A percentile compares a stretch with the other conserved stretches of the same genome.
Conservation (phyloP, 495 filamentous ascomycete genomes). For the Rusavskia elegans region DNA sequence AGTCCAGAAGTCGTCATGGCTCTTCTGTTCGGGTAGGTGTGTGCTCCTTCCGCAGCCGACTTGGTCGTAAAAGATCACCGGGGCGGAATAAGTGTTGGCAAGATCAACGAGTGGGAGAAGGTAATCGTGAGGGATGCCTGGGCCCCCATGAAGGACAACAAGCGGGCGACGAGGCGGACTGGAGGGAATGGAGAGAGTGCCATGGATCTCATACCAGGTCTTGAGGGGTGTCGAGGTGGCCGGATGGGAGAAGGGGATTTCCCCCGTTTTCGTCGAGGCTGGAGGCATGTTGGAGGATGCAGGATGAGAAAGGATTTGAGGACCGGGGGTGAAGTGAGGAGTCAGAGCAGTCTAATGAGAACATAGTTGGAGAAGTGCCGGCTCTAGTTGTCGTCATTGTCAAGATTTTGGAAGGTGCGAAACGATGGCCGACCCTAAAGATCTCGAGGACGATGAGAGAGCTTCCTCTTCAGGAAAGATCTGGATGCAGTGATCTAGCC, state of each 20-base stretch:
- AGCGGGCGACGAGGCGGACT: constrained; percentile 13
- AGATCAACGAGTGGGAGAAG: constrained; percentile 24
- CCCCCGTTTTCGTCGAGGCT: background rate
- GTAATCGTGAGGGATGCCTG: constrained; percentile 28
- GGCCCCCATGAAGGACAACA: constrained; percentile 31
- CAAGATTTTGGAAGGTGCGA: no score
- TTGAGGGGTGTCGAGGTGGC: constrained; percentile 23
- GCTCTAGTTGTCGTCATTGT: no score
- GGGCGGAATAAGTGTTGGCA: constrained; percentile 16
- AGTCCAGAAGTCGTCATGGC: constrained; percentile 30
- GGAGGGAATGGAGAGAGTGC: constrained; percentile 13
- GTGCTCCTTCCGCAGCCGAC: constrained; percentile 32
- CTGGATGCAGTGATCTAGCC: no score
- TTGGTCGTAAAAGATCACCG: constrained; percentile 39
- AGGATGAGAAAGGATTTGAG: no score
- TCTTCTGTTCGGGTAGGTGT: constrained; percentile 24
- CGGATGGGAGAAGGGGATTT: constrained; percentile 18
- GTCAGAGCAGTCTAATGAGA: no score
- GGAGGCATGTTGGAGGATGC: no score
- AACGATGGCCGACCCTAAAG: no score
- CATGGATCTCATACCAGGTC: constrained; percentile 30
- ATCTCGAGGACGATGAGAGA: no score
- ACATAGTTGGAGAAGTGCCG: no score
- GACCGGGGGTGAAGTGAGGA: no score
- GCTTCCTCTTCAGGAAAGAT: no score